Percentiles rank a stretch among this genome's conserved stretches.
Evolutionary conservation across 2,329 filamentous ascomycete species (phyloP).

Genomic region (Sclerotinia glacialis): DNA sequence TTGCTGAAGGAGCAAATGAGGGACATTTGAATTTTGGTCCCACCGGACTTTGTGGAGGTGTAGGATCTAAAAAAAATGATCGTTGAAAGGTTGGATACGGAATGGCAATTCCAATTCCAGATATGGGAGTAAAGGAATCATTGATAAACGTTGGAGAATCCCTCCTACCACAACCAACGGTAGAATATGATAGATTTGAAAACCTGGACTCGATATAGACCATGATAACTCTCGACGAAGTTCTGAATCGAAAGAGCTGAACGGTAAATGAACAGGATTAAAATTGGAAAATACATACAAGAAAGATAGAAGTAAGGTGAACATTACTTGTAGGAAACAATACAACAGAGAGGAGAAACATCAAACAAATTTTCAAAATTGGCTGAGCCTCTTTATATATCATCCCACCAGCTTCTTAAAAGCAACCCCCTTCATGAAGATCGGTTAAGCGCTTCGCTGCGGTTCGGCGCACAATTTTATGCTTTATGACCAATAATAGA

Average conservation of each 20-base stretch:
- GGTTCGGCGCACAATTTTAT: conserved; percentile 4
- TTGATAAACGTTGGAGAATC: conserved; percentile 14
- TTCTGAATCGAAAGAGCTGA: neutral
- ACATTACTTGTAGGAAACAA: neutral
- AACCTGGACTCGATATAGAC: conserved; percentile 4
- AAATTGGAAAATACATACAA: conserved; percentile 4
- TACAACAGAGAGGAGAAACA: neutral
- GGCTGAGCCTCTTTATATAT: conserved; percentile 16
- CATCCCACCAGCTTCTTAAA: conserved; percentile 1
- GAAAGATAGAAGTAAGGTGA: neutral
- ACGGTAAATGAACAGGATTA: neutral
- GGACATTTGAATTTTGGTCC: neutral
- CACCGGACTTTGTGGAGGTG: conserved; percentile 15
- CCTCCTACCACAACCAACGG: conserved; percentile 5
- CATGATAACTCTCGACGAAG: conserved; percentile 8
- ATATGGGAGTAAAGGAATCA: conserved; percentile 9
- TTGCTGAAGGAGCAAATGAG: conserved; percentile 8
- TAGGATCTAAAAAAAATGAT: conserved; percentile 17
- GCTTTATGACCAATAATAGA: conserved; percentile 16
- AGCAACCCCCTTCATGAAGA: conserved; percentile 10
- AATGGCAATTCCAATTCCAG: conserved; percentile 4
- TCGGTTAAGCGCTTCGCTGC: conserved; percentile 14
- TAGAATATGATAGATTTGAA: conserved; percentile 13
- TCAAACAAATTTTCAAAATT: neutral
- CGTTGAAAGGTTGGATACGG: conserved; percentile 6